These are phyloP conservation scores for Hygrocybe punicea DNA, from an alignment of 768 basidiomycete species.

Conservation along the genomic window DNA sequence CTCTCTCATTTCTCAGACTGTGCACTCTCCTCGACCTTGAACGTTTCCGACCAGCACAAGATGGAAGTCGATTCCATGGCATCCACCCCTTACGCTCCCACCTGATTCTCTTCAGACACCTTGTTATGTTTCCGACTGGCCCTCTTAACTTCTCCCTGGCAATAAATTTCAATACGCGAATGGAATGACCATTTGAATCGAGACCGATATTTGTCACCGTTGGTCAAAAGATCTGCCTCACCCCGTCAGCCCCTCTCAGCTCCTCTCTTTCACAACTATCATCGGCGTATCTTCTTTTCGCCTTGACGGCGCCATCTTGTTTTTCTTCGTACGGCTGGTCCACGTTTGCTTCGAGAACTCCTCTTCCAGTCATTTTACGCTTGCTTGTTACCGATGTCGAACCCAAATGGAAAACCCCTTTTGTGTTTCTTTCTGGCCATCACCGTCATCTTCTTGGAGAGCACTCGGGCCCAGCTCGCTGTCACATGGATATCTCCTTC, in stretches of 20 bases:
- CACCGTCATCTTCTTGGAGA: not conserved
- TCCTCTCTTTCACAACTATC: not conserved
- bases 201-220: not conserved
- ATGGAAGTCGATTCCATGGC: conserved; percentile 78
- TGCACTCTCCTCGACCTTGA: conserved; percentile 34
- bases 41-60: conserved; percentile 29
- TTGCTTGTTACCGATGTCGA: not conserved
- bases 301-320: not conserved
- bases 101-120: no score
- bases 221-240: not conserved
- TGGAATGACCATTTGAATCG: not conserved
- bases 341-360: not conserved
- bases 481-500: conserved; percentile 19
- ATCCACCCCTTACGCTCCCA: conserved; percentile 51
- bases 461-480: conserved; percentile 7
- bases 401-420: not conserved
- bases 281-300: conserved; percentile 1
- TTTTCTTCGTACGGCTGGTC: conserved; percentile 5
- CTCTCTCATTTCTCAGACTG: conserved; percentile 50
- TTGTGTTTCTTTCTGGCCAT: not conserved
- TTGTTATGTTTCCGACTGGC: not conserved
- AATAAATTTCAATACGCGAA: no score
- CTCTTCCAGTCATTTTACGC: no score
- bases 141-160: no score
- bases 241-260: not conserved